Conservation (phyloP, 768 basidiomycete genomes). For the Crepidotus variabilis region DNA sequence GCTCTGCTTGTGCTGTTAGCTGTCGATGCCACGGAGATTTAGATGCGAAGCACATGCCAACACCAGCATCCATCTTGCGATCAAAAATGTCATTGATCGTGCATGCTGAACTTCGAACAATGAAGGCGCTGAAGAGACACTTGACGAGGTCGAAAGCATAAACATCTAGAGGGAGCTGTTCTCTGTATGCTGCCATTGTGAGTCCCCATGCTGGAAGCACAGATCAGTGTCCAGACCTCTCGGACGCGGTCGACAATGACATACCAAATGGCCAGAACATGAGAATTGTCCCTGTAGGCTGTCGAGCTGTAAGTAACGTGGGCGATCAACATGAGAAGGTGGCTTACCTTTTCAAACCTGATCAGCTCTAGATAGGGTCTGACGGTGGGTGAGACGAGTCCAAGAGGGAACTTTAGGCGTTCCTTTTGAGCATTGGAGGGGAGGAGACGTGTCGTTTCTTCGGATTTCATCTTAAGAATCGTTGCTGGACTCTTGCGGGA, state of each 20-base stretch:
- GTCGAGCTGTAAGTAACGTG: background rate
- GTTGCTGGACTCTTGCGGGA: background rate
- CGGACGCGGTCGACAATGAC: background rate
- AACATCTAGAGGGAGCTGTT: constrained; percentile 22
- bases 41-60: constrained; percentile 32
- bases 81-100: constrained; percentile 57
- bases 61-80: constrained; percentile 46
- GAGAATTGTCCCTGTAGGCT: constrained; percentile 48
- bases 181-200: constrained; percentile 44
- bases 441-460: constrained; percentile 10
- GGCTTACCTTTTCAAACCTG: constrained; percentile 43
- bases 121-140: constrained; percentile 35
- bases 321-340: background rate
- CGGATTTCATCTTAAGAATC: constrained; percentile 7
- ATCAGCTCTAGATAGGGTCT: constrained; percentile 47
- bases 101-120: constrained; percentile 41
- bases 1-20: constrained; percentile 36
- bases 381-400: constrained; percentile 21
- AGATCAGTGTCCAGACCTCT: background rate
- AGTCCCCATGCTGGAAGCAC: constrained; percentile 40
- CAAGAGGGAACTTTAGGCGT: constrained; percentile 28
- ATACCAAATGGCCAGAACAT: constrained; percentile 54
- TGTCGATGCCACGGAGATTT: constrained; percentile 41
- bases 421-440: background rate
- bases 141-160: constrained; percentile 30